These are phyloP conservation scores for Fusarium sp. DNA, from an alignment of 2,329 filamentous ascomycete genomes.

Conservation along the genomic window DNA sequence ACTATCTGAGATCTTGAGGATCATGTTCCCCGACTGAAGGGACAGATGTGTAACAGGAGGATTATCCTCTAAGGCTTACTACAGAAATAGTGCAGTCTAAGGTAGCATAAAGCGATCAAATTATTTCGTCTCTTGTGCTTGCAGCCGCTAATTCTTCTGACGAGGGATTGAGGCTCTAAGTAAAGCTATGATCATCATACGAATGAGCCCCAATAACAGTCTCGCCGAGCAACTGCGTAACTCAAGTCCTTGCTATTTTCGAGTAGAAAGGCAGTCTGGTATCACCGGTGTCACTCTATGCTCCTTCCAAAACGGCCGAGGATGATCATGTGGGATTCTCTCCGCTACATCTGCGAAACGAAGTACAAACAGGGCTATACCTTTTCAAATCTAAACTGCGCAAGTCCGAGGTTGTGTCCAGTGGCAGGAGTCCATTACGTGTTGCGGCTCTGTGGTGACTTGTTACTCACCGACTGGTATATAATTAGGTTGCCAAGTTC, in stretches of 20 bases:
- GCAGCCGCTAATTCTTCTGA: too few species aligned
- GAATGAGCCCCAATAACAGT: not conserved
- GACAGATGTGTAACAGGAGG: not conserved
- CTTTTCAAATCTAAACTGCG: not conserved
- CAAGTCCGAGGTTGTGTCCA: not conserved
- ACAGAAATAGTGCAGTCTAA: not conserved
- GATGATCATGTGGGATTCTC: slow-evolving; percentile 17
- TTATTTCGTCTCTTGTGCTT: not conserved
- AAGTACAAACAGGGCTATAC: slow-evolving; percentile 12
- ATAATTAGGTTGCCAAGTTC: not conserved
- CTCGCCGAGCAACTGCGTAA: not conserved
- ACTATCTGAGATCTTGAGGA: slow-evolving; percentile 26
- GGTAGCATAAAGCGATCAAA: not conserved
- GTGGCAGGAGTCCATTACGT: not conserved
- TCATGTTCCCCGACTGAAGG: accelerated
- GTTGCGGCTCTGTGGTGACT: not conserved
- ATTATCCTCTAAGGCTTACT: not conserved
- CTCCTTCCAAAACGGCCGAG: not conserved
- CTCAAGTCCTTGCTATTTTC: not conserved
- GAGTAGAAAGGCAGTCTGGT: not conserved
- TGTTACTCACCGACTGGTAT: not conserved
- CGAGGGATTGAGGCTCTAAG: too few species aligned
- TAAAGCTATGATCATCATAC: too few species aligned
- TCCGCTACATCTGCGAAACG: not conserved
- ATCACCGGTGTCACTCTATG: slow-evolving; percentile 11